These are phyloP conservation scores for Metschnikowia sp. DNA, from an alignment of 805 yeast genomes.

Conservation along the genomic window DNA sequence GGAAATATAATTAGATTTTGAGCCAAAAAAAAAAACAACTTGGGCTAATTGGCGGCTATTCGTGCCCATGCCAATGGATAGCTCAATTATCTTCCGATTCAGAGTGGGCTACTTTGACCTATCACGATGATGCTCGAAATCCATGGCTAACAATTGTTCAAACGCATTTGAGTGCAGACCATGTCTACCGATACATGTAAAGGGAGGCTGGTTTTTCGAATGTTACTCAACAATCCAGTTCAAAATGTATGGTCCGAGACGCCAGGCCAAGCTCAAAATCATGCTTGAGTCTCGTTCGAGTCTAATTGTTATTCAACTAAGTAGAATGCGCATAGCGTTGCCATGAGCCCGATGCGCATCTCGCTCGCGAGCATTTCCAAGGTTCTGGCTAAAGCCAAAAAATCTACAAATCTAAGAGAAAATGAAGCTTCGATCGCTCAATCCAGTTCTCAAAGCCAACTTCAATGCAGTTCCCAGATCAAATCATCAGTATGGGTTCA, in stretches of 20 bases:
- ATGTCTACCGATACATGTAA: too few species aligned
- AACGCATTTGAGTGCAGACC: too few species aligned
- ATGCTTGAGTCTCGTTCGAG: too few species aligned
- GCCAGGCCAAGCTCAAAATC: neutral
- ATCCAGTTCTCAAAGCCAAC: conserved; percentile 26
- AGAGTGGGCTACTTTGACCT: too few species aligned
- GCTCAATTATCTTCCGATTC: neutral
- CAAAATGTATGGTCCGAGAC: neutral
- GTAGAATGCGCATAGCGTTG: too few species aligned
- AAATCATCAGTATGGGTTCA: conserved; percentile 25
- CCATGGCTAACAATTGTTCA: too few species aligned
- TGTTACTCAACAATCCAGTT: too few species aligned
- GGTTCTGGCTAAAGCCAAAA: neutral
- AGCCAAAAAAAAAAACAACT: neutral
- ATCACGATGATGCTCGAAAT: too few species aligned
- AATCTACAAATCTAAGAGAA: neutral
- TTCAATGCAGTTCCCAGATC: conserved; percentile 21
- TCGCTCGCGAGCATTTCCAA: too few species aligned
- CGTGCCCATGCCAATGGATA: neutral
- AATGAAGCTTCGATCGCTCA: conserved; percentile 22
- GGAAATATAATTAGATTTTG: neutral
- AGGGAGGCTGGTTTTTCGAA: too few species aligned
- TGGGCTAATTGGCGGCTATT: neutral
- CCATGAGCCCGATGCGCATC: too few species aligned
- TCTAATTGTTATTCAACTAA: too few species aligned